phyloP scores from a whole-genome alignment of 129 eudicot genomes.

The Saussurea involucrata region DNA sequence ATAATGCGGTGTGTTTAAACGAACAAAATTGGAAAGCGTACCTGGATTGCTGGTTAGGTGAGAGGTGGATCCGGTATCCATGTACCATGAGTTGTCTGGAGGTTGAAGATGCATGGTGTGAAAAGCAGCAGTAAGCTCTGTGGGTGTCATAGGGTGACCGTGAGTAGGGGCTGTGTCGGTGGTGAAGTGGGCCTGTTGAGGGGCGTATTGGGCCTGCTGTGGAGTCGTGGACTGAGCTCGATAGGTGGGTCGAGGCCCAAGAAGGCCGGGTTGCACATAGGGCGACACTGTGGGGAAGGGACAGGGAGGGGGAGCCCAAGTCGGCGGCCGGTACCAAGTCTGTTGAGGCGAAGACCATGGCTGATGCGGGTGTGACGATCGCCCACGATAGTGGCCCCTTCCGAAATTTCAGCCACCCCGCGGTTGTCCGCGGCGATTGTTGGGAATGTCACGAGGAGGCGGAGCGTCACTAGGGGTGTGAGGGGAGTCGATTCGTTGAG shows the following conservation, averaged over 20 bases:
- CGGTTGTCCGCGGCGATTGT: too few species aligned
- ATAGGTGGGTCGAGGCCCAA: neutral
- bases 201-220: too few species aligned
- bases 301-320: neutral
- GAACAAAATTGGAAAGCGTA: neutral
- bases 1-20: neutral
- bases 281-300: neutral
- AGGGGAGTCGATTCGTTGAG: too few species aligned
- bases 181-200: neutral
- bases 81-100: neutral
- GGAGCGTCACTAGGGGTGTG: too few species aligned
- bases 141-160: neutral
- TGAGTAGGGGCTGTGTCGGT: neutral
- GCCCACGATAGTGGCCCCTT: too few species aligned
- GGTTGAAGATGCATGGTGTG: neutral
- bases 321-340: too few species aligned
- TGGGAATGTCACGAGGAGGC: too few species aligned
- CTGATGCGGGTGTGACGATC: neutral
- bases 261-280: neutral
- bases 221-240: too few species aligned
- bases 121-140: neutral
- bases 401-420: too few species aligned
- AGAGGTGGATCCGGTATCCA: neutral
- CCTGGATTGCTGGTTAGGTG: neutral
- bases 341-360: too few species aligned